phyloP scores from a whole-genome alignment of 129 eudicot species.

The Flaveria ramosissima region DNA sequence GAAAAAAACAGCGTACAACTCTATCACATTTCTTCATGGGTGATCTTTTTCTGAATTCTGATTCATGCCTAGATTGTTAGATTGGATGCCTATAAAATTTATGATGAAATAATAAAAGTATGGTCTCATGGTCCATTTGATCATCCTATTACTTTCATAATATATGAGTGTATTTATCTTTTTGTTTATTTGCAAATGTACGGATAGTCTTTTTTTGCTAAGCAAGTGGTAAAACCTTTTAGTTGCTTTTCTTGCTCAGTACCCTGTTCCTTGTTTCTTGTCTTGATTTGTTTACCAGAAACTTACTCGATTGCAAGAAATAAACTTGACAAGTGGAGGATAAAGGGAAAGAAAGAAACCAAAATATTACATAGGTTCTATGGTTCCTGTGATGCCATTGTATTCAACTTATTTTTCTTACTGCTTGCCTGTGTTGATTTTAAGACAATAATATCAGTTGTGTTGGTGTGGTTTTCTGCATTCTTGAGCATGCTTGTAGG shows the following conservation, averaged over 20 bases:
- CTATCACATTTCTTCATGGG: constrained; percentile 5
- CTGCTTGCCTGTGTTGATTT: not conserved
- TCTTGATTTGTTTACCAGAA: not conserved
- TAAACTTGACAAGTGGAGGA: constrained; percentile 20
- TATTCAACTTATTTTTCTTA: not conserved
- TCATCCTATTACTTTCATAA: not conserved
- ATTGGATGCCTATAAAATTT: not conserved
- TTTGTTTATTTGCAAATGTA: not conserved
- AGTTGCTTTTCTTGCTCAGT: not conserved
- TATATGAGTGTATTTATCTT: not conserved
- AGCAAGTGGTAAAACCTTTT: not conserved
- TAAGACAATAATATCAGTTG: not conserved
- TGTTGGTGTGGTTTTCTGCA: constrained; percentile 1
- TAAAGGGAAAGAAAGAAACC: not conserved
- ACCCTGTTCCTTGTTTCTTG: constrained; percentile 5
- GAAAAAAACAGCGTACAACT: not conserved
- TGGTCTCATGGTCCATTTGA: not conserved
- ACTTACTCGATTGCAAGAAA: not conserved
- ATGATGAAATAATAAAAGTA: not conserved
- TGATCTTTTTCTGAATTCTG: not conserved
- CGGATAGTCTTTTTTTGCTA: not conserved
- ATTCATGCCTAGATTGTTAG: constrained; percentile 11
- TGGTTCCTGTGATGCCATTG: constrained; percentile 1
- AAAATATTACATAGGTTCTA: constrained; percentile 16
- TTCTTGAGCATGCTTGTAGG: not conserved